Evolutionary conservation across 768 basidiomycete genomes (phyloP), one percentile per base, ranked within the genome.

Genomic region (Udeniomyces megalosporus): DNA sequence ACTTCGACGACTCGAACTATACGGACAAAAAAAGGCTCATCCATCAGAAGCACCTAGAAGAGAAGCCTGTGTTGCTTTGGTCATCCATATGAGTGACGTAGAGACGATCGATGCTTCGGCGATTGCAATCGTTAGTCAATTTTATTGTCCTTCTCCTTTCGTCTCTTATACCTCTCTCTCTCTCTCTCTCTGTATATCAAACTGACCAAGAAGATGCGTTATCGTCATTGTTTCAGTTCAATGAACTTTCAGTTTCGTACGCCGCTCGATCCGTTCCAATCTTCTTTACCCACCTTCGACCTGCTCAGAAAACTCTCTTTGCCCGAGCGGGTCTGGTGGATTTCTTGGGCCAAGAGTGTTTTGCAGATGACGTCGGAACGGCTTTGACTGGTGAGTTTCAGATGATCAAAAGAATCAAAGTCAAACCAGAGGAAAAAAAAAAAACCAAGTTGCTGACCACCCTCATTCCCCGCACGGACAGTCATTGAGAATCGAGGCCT

Each of bases 61-160:
- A 66, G 80, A 82, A 58, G 79, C 84, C 61, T 84, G 90, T 4
- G 80, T 78, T 14, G 82, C 82, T 2, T 74, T 96, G 26, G 88
- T 95, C 24, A 91, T 99, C 74, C 92, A 97, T 68, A 79, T 96
- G 78, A 38, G 22, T 8, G 62, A 66, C 51, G 85, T 95, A 3
- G 88, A 91, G 61, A 80, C 78, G 20, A 83, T 88, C 64, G 93
- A 99, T 71, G 90, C 93, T 8, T 89, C n/a, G n/a, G n/a, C n/a
- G n/a, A n/a, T n/a, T n/a, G n/a, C n/a, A n/a, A n/a, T n/a, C 88
- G 86, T 92, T 69, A 73, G 85, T 75, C 24, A 12, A 20, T 1
- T n/a, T 34, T n/a, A 5, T 2, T 54, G 44, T 20, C n/a, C 14
- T 53, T 46, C 38, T 49, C 26, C 17, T 66, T 35, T 10, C 29